Percentiles rank a stretch among this genome's conserved stretches.
Evolutionary conservation across 768 basidiomycete species (phyloP).

Genomic region (Lanmaoa pseudosensibilis): DNA sequence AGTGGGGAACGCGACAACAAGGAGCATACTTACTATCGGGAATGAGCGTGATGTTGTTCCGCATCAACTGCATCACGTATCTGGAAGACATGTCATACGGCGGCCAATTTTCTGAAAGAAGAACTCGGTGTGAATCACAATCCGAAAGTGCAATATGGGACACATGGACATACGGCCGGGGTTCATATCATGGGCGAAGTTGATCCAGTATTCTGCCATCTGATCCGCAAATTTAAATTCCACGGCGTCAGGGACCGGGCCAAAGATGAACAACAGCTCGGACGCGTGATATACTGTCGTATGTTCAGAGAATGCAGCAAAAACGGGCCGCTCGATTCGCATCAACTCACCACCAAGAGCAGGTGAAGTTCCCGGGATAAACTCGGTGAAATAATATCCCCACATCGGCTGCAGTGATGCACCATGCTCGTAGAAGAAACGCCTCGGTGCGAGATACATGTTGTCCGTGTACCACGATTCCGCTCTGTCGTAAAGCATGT

Average conservation of each 20-base stretch:
- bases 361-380: constrained; percentile 53
- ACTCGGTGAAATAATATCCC: constrained; percentile 56
- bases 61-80: constrained; percentile 48
- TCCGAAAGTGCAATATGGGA: neutral
- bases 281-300: constrained; percentile 17
- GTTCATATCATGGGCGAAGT: constrained; percentile 54
- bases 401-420: constrained; percentile 49
- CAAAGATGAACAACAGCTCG: constrained; percentile 27
- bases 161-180: constrained; percentile 47
- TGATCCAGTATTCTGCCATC: constrained; percentile 54
- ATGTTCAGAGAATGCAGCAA: neutral
- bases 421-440: constrained; percentile 51
- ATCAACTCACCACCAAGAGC: constrained; percentile 45
- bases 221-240: constrained; percentile 48
- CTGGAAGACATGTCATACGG: constrained; percentile 37
- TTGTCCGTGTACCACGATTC: constrained; percentile 58
- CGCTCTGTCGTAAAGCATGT: constrained; percentile 57
- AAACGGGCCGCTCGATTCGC: no score
- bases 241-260: constrained; percentile 42
- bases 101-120: constrained; percentile 40
- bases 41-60: constrained; percentile 54
- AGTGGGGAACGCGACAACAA: neutral
- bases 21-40: constrained; percentile 42
- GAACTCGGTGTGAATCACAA: neutral
- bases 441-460: constrained; percentile 53